These are phyloP conservation scores for Carex littledalei DNA, from an alignment of 176 grass and related monocot genomes.

Conservation along the genomic window DNA sequence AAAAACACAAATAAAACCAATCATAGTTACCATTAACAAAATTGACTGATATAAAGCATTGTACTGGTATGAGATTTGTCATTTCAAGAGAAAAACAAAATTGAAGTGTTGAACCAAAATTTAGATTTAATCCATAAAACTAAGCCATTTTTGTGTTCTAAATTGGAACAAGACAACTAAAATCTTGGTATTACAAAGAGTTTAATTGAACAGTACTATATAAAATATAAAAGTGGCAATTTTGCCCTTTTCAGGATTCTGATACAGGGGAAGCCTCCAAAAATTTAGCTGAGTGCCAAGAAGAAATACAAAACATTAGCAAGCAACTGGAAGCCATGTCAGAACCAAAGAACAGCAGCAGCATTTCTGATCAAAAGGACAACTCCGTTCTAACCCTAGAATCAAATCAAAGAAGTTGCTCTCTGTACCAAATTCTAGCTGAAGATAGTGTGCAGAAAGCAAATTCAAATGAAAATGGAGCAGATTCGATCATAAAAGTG, in stretches of 20 bases:
- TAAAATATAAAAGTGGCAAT: neutral
- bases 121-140: neutral
- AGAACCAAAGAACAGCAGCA: conserved; percentile 13
- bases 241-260: conserved; percentile 34
- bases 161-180: neutral
- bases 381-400: conserved; percentile 27
- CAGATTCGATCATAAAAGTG: neutral
- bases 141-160: neutral
- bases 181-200: neutral
- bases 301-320: conserved; percentile 51
- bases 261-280: conserved; percentile 41
- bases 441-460: neutral
- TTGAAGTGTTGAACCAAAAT: neutral
- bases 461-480: conserved; percentile 8
- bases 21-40: neutral
- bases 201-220: neutral
- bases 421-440: conserved; percentile 3
- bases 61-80: neutral
- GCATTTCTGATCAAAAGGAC: conserved; percentile 13
- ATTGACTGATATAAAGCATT: neutral
- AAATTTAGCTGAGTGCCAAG: conserved; percentile 71
- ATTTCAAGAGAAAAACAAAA: too few species aligned
- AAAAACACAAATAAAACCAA: neutral
- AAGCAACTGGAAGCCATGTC: conserved; percentile 55
- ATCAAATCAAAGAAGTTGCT: neutral